These are phyloP conservation scores for Miscanthus sacchariflorus DNA, from an alignment of 202 grass and related monocot genomes.

Conservation along the genomic window DNA sequence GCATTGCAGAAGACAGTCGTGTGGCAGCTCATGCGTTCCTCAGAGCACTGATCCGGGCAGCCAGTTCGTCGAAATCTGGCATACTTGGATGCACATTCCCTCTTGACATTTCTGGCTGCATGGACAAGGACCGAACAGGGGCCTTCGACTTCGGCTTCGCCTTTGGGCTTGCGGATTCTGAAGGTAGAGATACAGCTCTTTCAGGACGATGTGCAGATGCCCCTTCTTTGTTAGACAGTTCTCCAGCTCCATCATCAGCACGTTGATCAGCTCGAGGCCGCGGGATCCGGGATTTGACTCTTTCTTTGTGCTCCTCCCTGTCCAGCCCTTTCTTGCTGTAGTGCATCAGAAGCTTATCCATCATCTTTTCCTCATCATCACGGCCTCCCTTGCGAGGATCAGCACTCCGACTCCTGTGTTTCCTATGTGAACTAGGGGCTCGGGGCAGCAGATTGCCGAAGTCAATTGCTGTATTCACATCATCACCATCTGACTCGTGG, in stretches of 20 bases:
- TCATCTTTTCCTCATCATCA: slow-evolving; percentile 77
- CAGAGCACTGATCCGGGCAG: slow-evolving; percentile 66
- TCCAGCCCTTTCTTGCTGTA: slow-evolving; percentile 83
- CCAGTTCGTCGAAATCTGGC: slow-evolving; percentile 83
- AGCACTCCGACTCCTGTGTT: slow-evolving; percentile 57
- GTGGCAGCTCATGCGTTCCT: slow-evolving; percentile 54
- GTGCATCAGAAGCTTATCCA: slow-evolving; percentile 84
- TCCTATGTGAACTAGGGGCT: slow-evolving; percentile 49
- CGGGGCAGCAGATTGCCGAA: slow-evolving; percentile 80
- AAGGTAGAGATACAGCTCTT: slow-evolving; percentile 54
- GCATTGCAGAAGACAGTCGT: neutral
- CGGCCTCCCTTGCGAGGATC: slow-evolving; percentile 42
- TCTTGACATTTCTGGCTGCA: slow-evolving; percentile 68
- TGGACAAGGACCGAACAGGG: slow-evolving; percentile 56
- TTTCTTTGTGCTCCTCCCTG: slow-evolving; percentile 50
- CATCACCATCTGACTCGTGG: slow-evolving; percentile 56
- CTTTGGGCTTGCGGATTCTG: slow-evolving; percentile 46
- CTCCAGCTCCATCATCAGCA: slow-evolving; percentile 17
- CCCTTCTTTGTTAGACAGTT: slow-evolving; percentile 33
- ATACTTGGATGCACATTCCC: slow-evolving; percentile 76
- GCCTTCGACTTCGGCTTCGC: slow-evolving; percentile 15
- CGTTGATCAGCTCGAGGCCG: slow-evolving; percentile 42
- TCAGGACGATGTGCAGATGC: slow-evolving; percentile 35
- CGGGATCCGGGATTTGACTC: slow-evolving; percentile 51
- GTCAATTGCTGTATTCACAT: slow-evolving; percentile 63